phyloP scores from a whole-genome alignment of 805 yeast genomes.

The Nakazawaea wickerhamii region DNA sequence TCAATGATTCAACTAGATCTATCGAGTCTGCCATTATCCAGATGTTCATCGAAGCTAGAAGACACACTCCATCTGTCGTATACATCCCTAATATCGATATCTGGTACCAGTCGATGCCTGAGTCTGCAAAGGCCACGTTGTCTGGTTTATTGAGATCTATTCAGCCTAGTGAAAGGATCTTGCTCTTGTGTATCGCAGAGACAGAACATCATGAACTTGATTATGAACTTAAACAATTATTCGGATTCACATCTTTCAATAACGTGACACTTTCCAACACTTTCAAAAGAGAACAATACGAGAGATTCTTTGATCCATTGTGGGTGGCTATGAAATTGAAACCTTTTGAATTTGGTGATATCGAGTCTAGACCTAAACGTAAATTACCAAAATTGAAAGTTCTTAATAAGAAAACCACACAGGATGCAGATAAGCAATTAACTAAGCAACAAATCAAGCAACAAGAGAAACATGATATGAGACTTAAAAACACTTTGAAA shows the following conservation, averaged over 20 bases:
- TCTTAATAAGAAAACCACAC: slow-evolving; percentile 12
- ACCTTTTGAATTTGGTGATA: slow-evolving; percentile 69
- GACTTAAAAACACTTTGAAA: slow-evolving; percentile 77
- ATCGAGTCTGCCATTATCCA: slow-evolving; percentile 83
- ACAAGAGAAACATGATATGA: slow-evolving; percentile 64
- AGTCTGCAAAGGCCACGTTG: slow-evolving; percentile 66
- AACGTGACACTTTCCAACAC: slow-evolving; percentile 34
- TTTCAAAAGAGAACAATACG: slow-evolving; percentile 45
- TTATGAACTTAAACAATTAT: slow-evolving; percentile 44
- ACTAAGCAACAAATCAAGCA: slow-evolving; percentile 42
- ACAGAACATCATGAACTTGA: slow-evolving; percentile 25
- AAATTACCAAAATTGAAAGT: slow-evolving; percentile 36
- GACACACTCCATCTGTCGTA: slow-evolving; percentile 84
- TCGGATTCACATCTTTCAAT: slow-evolving; percentile 51
- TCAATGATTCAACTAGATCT: slow-evolving; percentile 73
- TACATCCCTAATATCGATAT: slow-evolving; percentile 78
- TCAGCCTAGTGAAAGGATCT: slow-evolving; percentile 63
- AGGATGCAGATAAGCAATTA: slow-evolving; percentile 15
- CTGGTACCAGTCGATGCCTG: slow-evolving; percentile 66
- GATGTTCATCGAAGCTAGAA: slow-evolving; percentile 76
- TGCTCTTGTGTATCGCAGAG: slow-evolving; percentile 71
- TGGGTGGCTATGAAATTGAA: slow-evolving; percentile 53
- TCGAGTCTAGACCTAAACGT: slow-evolving; percentile 49
- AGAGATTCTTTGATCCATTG: slow-evolving; percentile 49
- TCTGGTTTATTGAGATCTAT: slow-evolving; percentile 63